Evolutionary conservation across 78 protist genomes (phyloP).

Genomic region (Diacronema lutheri): DNA sequence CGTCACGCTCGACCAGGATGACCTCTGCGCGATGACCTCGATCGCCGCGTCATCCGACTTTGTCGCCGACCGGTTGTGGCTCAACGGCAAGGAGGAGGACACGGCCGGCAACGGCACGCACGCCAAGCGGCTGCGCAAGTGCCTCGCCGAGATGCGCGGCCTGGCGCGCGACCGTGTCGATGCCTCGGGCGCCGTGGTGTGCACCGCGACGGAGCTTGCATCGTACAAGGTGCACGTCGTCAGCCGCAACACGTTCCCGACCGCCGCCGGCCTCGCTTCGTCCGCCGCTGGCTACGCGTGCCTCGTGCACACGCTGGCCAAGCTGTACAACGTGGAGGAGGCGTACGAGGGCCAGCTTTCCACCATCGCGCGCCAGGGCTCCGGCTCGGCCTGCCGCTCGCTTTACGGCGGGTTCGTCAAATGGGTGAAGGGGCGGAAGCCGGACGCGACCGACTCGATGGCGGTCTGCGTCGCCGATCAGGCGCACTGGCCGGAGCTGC

Average conservation of each 20-base stretch:
- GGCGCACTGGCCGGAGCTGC: constrained; percentile 90
- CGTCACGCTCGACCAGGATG: constrained; percentile 76
- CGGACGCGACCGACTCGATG: constrained; percentile 70
- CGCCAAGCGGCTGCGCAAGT: constrained; percentile 10
- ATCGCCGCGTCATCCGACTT: constrained; percentile 37
- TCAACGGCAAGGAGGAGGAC: constrained; percentile 83
- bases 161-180: not conserved
- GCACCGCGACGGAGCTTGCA: not conserved
- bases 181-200: not conserved
- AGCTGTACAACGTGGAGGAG: constrained; percentile 24
- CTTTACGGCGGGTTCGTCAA: constrained; percentile 94
- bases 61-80: constrained; percentile 79
- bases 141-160: not conserved
- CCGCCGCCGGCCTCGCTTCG: constrained; percentile 56
- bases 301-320: constrained; percentile 69
- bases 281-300: not conserved
- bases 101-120: not conserved
- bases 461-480: constrained; percentile 37
- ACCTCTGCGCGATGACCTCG: constrained; percentile 76
- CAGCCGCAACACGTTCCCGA: constrained; percentile 93
- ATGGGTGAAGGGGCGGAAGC: constrained; percentile 85
- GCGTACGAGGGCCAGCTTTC: constrained; percentile 53
- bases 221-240: constrained; percentile 52
- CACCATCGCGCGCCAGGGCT: constrained; percentile 81
- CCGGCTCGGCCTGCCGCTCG: constrained; percentile 95